Base-by-base conservation (phyloP, 192 early-diverging fungal species). In the Coemansia sp. region DNA sequence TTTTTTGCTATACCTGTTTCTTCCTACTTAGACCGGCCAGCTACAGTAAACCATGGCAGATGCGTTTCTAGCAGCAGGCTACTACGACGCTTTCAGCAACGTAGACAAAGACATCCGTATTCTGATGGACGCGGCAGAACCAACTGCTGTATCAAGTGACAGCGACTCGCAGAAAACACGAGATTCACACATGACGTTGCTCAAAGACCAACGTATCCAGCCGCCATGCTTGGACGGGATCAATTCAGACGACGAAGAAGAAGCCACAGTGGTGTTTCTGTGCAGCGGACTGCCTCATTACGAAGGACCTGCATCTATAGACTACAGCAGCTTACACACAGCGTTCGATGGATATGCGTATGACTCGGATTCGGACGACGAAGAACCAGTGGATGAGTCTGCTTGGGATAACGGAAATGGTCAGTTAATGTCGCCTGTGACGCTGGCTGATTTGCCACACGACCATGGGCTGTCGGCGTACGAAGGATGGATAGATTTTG, bases 221-320 rank as follows among this genome's bases (percentile, higher is more conserved):
- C 73, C 67, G 48, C 64, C 67, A 1, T 35, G 64, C 8, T 61
- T 66, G 6, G 65, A 67, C 38, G 37, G 43, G 0, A 36, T 34
- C 58, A 63, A 48, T 33, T 17, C 14, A 32, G 70, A 73, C 57
- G 69, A 71, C 2, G 74, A 81, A 32, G 79, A 81, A 33, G 67
- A 72, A 6, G 79, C 79, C 2, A 67, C 65, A 6, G 73, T 76
- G 41, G 70, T 71, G 11, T 81, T 81, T 75, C 68, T 81, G 61
- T 81, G 79, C 53, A 73, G 73, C 67, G 67, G 70, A 0, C 64
- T 81, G 17, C 78, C 78, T 54, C 78, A 81, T 36, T 81, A 81
- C 61, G 78, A 81, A 51, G 78, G 78, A 39, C n/a, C 62, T 15
- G 22, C 67, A 11, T 65, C 73, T 1, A 72, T 81, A n/a, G 34